A percentile compares a stretch with the other conserved stretches of the same genome.
Evolutionary conservation across 192 early-diverging fungal genomes (phyloP).

Genomic region (Cetraspora pellucida): DNA sequence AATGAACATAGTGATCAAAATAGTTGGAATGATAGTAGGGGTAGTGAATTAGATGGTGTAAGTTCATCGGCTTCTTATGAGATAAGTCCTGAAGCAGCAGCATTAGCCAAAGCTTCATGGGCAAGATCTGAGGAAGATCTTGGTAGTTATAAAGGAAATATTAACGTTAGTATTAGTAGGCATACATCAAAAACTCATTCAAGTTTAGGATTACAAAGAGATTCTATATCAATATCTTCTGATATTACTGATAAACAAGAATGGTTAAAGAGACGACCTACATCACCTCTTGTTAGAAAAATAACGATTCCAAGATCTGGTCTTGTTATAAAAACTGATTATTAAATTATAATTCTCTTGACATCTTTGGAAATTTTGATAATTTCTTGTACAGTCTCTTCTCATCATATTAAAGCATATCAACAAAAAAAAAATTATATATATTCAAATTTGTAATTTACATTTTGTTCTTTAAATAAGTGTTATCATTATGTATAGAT

Average conservation of each 20-base stretch:
- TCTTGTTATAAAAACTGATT: too few relatives aligned
- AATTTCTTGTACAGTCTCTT: too few relatives aligned
- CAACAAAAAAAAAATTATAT: too few relatives aligned
- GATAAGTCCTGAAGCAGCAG: not conserved
- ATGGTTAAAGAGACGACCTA: not conserved
- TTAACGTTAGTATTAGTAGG: too few relatives aligned
- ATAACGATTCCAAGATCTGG: not conserved
- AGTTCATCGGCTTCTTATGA: not conserved
- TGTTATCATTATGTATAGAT: too few relatives aligned
- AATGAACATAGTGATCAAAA: not conserved
- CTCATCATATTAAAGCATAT: too few relatives aligned
- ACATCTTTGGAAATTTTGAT: too few relatives aligned
- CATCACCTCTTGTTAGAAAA: not conserved
- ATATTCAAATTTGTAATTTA: too few relatives aligned
- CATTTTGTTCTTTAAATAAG: too few relatives aligned
- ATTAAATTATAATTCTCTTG: too few relatives aligned
- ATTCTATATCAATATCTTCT: not conserved
- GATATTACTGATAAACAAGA: not conserved
- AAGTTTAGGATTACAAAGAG: too few relatives aligned
- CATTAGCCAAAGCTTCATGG: not conserved
- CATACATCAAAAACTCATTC: too few relatives aligned
- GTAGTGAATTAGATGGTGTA: not conserved
- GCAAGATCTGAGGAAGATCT: not conserved
- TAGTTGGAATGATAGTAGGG: not conserved
- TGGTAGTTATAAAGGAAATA: not conserved